phyloP scores from a whole-genome alignment of 2,329 filamentous ascomycete genomes.

The Aspergillus cejpii region DNA sequence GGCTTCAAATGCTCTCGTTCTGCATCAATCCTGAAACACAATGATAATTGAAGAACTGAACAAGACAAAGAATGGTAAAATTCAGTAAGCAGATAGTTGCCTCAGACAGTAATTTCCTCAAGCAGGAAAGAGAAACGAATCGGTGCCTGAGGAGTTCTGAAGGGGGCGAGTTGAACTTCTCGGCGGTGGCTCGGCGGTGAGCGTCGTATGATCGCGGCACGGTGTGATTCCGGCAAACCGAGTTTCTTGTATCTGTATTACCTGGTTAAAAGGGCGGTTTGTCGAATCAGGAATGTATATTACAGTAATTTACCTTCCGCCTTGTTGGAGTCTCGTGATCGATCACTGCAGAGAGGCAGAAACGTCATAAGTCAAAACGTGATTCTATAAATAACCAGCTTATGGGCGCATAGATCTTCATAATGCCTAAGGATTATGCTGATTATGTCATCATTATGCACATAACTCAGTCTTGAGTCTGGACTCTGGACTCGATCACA shows the following conservation, averaged over 20 bases:
- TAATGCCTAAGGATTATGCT: too few relatives aligned
- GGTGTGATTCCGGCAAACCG: slow-evolving; percentile 24
- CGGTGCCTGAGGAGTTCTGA: not conserved
- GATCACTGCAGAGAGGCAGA: too few relatives aligned
- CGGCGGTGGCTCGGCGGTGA: not conserved
- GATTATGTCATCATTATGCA: too few relatives aligned
- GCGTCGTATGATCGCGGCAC: slow-evolving; percentile 31
- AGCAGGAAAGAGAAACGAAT: not conserved
- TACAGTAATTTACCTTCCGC: too few relatives aligned
- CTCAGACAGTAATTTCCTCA: not conserved
- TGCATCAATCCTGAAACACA: not conserved
- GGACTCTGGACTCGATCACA: not conserved
- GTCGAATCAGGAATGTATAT: too few relatives aligned
- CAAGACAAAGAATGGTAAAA: not conserved
- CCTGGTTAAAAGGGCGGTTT: not conserved
- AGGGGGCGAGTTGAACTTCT: not conserved
- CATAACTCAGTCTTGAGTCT: too few relatives aligned
- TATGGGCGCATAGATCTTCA: too few relatives aligned
- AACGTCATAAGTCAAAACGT: too few relatives aligned
- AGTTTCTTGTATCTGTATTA: slow-evolving; percentile 3
- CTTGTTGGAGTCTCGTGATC: too few relatives aligned
- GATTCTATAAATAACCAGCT: too few relatives aligned
- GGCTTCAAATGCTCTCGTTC: not conserved
- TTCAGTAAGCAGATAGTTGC: not conserved
- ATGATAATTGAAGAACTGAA: not conserved